Percentiles rank a stretch among this genome's conserved stretches.
These are phyloP conservation scores for Mortierella antarctica DNA, from an alignment of 192 early-diverging fungal genomes.

Conservation along the genomic window DNA sequence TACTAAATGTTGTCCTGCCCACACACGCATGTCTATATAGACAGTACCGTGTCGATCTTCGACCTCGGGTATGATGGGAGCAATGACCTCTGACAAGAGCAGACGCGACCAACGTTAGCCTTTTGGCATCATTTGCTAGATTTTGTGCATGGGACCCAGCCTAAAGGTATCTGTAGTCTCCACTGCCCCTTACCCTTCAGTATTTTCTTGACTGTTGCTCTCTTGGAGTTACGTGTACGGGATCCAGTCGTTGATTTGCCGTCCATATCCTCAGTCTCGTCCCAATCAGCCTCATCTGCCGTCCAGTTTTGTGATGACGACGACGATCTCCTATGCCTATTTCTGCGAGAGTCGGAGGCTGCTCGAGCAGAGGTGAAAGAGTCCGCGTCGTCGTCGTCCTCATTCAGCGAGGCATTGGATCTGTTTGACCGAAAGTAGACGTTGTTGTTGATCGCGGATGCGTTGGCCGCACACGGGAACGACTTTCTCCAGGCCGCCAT, in stretches of 20 bases:
- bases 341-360: conserved; percentile 23
- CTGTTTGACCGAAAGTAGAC: conserved; percentile 26
- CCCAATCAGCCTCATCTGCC: conserved; percentile 37
- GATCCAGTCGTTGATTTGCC: conserved; percentile 4
- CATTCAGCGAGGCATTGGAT: conserved; percentile 26
- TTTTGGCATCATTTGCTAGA: background rate
- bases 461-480: conserved; percentile 41
- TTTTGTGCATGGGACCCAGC: background rate
- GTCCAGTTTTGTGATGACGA: conserved; percentile 45
- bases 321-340: conserved; percentile 30
- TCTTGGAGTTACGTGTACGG: conserved; percentile 11
- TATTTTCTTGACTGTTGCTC: conserved; percentile 16
- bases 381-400: conserved; percentile 30
- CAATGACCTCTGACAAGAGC: conserved; percentile 16
- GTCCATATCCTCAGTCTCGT: conserved; percentile 22
- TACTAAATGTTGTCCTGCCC: too few relatives aligned
- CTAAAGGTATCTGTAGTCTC: background rate
- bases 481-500: conserved; percentile 71
- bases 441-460: conserved; percentile 23
- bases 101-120: background rate
- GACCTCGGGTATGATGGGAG: conserved; percentile 16
- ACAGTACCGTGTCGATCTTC: conserved; percentile 17
- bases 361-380: conserved; percentile 40
- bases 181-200: conserved; percentile 23
- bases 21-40: too few relatives aligned